phyloP scores from a whole-genome alignment of 495 filamentous ascomycete genomes.

The Aspergillus taichungensis region DNA sequence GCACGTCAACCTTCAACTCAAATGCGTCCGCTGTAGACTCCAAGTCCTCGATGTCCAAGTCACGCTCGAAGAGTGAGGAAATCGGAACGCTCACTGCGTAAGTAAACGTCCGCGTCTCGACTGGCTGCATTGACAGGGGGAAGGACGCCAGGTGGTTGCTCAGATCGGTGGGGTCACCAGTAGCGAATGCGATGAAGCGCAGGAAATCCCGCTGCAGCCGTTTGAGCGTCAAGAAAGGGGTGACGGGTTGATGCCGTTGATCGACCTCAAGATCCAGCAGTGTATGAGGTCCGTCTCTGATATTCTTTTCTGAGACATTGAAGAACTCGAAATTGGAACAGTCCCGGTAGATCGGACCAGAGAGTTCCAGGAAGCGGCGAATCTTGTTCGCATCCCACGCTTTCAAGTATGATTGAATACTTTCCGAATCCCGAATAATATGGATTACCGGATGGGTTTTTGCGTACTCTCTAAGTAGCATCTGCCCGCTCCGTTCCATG shows the following conservation, averaged over 20 bases:
- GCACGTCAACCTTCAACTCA: constrained; percentile 54
- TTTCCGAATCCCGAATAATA: constrained; percentile 55
- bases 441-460: constrained; percentile 62
- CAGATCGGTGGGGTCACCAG: constrained; percentile 41
- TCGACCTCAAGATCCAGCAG: constrained; percentile 21
- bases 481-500: constrained; percentile 37
- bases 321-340: constrained; percentile 75
- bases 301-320: constrained; percentile 45
- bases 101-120: constrained; percentile 53
- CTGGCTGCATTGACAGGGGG: constrained; percentile 55
- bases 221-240: constrained; percentile 58
- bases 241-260: constrained; percentile 30
- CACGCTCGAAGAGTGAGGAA: constrained; percentile 46
- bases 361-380: constrained; percentile 43
- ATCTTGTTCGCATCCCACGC: constrained; percentile 47
- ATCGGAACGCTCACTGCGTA: constrained; percentile 54
- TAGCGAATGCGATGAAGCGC: constrained; percentile 55
- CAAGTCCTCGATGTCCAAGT: constrained; percentile 52
- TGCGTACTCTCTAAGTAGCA: constrained; percentile 37
- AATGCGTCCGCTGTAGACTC: constrained; percentile 60
- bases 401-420: constrained; percentile 53
- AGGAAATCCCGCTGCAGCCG: constrained; percentile 63
- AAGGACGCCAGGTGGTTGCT: constrained; percentile 56
- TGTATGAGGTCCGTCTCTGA: constrained; percentile 7
- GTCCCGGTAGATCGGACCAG: constrained; percentile 43